Base-by-base conservation (phyloP, 768 basidiomycete genomes). In the Tubosaeta sp. region DNA sequence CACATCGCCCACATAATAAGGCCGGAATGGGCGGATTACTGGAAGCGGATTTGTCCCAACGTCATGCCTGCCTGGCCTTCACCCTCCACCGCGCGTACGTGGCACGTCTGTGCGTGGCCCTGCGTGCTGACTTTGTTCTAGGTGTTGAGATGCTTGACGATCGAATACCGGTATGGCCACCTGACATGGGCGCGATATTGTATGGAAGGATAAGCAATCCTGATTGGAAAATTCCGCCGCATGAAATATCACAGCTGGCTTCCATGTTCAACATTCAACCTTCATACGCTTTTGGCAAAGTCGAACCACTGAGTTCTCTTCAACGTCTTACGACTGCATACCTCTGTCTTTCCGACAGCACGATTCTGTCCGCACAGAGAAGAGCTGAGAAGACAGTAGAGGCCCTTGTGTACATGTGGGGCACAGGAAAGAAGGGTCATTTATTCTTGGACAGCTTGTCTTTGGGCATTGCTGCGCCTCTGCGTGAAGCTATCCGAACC, bases 21-120 rank as follows among this genome's bases (percentile, higher is more conserved):
- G 18, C 82, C 84, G 0, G 92, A 92, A 62, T 95, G 93, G 94
- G 81, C 81, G 6, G 92, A 96, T 68, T 94, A 94, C 63, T 95
- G 93, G 94, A 86, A 86, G 60, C 79, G 92, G 12, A 70, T 91
- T 36, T 82, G 83, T 58, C 88, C 91, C 4, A 77, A 79, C 40
- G 76, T 76, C 24, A 71, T 78, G 56, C 68, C 71, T n/a, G 64
- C 68, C 25, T 89, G 89, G 90, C 81, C 82, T 2, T 72, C 76
- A 2, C 69, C 77, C 14, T 62, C 69, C 3, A 71, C 66, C 31
- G 59, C 72, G 46, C 59, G 61, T 64, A 24, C 47, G 53, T 50
- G 12, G 10, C 29, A n/a, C 21, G 19, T 41, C 44, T 35, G 5
- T n/a, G 21, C 11, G 13, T 32, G 22, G 32, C 30, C 12, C 36